Conservation (phyloP, 75 land plant genomes). For the Pinus taeda region DNA sequence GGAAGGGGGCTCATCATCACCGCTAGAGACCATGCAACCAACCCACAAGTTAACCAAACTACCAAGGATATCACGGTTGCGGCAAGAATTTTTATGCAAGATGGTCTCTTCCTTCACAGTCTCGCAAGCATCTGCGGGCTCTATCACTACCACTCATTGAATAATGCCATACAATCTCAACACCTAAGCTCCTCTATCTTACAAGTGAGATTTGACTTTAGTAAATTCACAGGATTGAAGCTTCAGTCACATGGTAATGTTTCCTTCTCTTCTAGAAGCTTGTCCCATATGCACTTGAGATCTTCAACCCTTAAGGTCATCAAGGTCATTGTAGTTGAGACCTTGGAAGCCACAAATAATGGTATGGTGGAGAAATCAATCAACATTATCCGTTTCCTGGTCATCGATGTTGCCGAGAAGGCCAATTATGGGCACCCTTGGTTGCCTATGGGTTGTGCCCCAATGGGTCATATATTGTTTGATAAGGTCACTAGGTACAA, state of each 20-base stretch:
- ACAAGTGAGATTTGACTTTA: neutral
- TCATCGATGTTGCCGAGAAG: slow-evolving; percentile 45
- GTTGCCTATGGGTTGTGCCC: slow-evolving; percentile 50
- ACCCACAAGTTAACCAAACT: too few species aligned
- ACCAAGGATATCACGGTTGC: too few species aligned
- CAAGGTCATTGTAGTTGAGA: slow-evolving; percentile 35
- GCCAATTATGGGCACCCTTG: slow-evolving; percentile 51
- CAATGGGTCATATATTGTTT: slow-evolving; percentile 34
- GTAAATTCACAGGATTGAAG: neutral
- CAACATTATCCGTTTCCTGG: slow-evolving; percentile 38
- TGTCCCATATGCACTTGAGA: neutral
- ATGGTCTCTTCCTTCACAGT: neutral
- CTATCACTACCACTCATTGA: neutral
- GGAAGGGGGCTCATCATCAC: too few species aligned
- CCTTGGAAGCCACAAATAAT: slow-evolving; percentile 8
- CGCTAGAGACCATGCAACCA: too few species aligned
- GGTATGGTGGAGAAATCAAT: slow-evolving; percentile 31
- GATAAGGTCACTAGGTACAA: slow-evolving; percentile 42
- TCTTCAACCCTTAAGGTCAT: neutral
- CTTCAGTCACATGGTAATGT: neutral
- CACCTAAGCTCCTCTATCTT: neutral
- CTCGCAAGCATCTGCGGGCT: neutral
- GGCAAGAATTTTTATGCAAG: too few species aligned
- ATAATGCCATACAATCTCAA: neutral
- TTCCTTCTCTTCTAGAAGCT: neutral